Conservation (phyloP, 1,139 yeast genomes). For the Debaryomyces coudertii region DNA sequence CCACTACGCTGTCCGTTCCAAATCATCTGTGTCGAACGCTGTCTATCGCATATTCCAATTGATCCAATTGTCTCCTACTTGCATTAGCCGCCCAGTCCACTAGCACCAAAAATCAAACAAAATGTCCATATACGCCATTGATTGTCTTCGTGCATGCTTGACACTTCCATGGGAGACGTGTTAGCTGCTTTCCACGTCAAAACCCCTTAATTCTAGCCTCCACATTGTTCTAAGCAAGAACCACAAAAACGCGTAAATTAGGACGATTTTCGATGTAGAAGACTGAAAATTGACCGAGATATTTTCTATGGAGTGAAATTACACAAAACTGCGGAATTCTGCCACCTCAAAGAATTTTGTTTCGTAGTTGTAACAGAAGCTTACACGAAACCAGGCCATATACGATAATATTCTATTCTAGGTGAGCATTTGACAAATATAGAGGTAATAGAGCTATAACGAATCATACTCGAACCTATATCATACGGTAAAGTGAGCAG, state of each 20-base stretch:
- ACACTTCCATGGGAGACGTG: background rate
- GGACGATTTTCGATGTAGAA: background rate
- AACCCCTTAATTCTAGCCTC: background rate
- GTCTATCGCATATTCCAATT: background rate
- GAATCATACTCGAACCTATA: background rate
- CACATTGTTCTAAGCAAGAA: background rate
- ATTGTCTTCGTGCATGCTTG: background rate
- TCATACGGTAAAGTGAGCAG: background rate
- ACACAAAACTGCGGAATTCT: constrained; percentile 8
- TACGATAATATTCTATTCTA: background rate
- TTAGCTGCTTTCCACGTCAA: background rate
- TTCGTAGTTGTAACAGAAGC: constrained; percentile 1
- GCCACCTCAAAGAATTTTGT: constrained; percentile 3
- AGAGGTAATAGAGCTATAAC: constrained; percentile 3
- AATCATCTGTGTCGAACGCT: too few relatives aligned
- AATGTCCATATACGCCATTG: background rate
- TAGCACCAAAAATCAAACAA: background rate
- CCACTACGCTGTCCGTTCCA: too few relatives aligned
- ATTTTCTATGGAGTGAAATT: constrained; percentile 7
- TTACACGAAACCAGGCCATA: background rate
- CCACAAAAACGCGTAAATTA: constrained; percentile 12
- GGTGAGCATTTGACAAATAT: background rate
- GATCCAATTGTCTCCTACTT: background rate
- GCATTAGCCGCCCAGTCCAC: background rate
- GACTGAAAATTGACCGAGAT: background rate